A percentile compares a stretch with the other conserved stretches of the same genome.
Evolutionary conservation across 2,329 filamentous ascomycete species (phyloP).

Genomic region (Didymella segeticola): DNA sequence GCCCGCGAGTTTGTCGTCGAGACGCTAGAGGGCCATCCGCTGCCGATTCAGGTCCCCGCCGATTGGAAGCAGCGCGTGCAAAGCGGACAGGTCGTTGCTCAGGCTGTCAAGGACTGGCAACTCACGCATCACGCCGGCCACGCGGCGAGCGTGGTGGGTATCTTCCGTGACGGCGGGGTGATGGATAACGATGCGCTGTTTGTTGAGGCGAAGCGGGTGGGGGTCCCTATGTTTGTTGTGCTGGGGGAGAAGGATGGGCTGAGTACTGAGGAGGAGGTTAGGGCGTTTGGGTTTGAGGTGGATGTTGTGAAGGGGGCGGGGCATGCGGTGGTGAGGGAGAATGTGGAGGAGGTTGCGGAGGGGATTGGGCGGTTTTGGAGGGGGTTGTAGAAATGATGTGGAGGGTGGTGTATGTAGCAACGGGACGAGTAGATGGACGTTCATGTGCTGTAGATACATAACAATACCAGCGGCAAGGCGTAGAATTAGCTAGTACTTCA

Average conservation of each 20-base stretch:
- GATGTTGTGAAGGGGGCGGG: conserved; percentile 48
- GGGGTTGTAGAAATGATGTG: background rate
- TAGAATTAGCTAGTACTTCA: background rate
- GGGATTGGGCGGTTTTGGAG: conserved; percentile 42
- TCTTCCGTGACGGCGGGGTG: conserved; percentile 56
- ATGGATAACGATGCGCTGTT: conserved; percentile 50
- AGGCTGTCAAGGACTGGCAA: conserved; percentile 59
- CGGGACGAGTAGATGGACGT: too few relatives aligned
- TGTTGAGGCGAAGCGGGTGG: conserved; percentile 29
- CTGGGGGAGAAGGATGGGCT: conserved; percentile 50
- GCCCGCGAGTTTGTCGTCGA: conserved; percentile 47
- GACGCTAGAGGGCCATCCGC: conserved; percentile 53
- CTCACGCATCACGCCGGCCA: conserved; percentile 56
- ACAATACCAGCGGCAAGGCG: too few relatives aligned
- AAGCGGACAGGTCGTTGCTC: conserved; percentile 55
- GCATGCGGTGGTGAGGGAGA: conserved; percentile 52
- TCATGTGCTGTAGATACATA: background rate
- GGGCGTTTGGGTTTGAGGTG: conserved; percentile 47
- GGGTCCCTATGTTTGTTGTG: conserved; percentile 39
- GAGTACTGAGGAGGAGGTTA: conserved; percentile 42
- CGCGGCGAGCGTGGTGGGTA: conserved; percentile 53
- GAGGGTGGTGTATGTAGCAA: background rate
- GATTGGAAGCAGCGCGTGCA: conserved; percentile 56
- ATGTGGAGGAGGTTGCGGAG: conserved; percentile 46
- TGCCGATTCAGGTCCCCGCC: conserved; percentile 45